Base-by-base conservation (phyloP, 2,329 filamentous ascomycete genomes). In the Amauroascus niger region DNA sequence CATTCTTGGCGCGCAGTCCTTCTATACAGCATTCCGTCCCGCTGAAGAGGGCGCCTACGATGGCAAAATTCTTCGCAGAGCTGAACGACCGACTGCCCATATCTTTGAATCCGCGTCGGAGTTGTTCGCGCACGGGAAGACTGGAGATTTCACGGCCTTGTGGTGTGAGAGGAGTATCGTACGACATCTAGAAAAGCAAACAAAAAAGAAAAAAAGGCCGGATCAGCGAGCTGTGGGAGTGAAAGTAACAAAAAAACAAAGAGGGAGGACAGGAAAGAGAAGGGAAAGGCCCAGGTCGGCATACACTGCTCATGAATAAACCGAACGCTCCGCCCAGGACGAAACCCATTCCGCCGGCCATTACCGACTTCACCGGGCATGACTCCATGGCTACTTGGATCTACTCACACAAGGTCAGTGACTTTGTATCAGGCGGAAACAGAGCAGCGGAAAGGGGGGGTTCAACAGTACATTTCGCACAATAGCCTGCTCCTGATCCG, bases 141-240 rank as follows among this genome's bases (percentile, higher is more conserved):
- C 79, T 74, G 56, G 77, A 69, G 60, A 83, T 73, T 56, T 76
- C 74, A 53, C 71, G 71, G n/a, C 75, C 71, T 64, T 77, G 71
- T 62, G 76, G 69, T 35, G 76, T 85, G 71, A 89, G 84, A 55
- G 91, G 87, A 0, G 90, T 96, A 69, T 98, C 93, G 79, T 98
- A 98, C 71, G 88, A 86, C 93, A 98, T 98, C 88, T 95, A 33
- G n/a, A 51, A n/a, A n/a, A n/a, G n/a, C n/a, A n/a, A n/a, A n/a
- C n/a, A n/a, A n/a, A n/a, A n/a, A n/a, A n/a, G n/a, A n/a, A n/a
- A n/a, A n/a, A n/a, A n/a, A 11, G 33, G 26, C 7, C 28, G n/a
- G 22, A 26, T 32, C 39, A 52, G 24, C 39, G 41, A 56, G 49
- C 47, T 48, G 52, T 33, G 7, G 32, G 18, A 16, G 26, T 9